phyloP scores from a whole-genome alignment of 129 eudicot genomes.

The Erigeron canadensis region DNA sequence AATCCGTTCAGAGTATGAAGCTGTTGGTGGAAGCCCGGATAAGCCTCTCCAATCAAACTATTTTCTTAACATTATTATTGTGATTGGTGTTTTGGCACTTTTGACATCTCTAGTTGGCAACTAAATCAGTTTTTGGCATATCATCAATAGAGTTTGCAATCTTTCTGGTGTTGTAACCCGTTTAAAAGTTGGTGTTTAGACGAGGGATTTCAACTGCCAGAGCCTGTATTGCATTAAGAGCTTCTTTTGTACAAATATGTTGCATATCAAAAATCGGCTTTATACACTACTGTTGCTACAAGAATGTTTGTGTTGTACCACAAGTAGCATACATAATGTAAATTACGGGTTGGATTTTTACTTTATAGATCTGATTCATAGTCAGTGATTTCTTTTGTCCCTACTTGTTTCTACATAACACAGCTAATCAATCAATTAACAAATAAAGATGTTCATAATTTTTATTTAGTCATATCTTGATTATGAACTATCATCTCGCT shows the following conservation, averaged over 20 bases:
- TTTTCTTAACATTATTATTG: slow-evolving; percentile 86
- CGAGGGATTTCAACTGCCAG: not conserved
- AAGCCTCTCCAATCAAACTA: slow-evolving; percentile 92
- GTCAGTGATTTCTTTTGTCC: no score
- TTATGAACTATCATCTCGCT: no score
- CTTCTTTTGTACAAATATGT: not conserved
- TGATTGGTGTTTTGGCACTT: slow-evolving; percentile 83
- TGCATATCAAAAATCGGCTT: not conserved
- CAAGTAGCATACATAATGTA: no score
- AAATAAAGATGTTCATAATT: no score
- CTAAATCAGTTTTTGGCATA: slow-evolving; percentile 31
- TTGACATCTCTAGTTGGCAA: slow-evolving; percentile 69
- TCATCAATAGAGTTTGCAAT: not conserved
- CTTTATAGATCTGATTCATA: no score
- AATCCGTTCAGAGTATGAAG: slow-evolving; percentile 90
- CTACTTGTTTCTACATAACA: no score
- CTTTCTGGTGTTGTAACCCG: slow-evolving; percentile 7
- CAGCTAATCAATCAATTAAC: no score
- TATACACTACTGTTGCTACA: not conserved
- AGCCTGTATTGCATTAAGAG: not conserved
- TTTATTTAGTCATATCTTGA: no score
- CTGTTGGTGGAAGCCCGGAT: slow-evolving; percentile 88
- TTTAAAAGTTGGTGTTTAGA: not conserved
- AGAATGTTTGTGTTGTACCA: not conserved
- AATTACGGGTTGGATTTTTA: no score